These are phyloP conservation scores for Fusarium tupiense DNA, from an alignment of 2,329 filamentous ascomycete species.

Conservation along the genomic window DNA sequence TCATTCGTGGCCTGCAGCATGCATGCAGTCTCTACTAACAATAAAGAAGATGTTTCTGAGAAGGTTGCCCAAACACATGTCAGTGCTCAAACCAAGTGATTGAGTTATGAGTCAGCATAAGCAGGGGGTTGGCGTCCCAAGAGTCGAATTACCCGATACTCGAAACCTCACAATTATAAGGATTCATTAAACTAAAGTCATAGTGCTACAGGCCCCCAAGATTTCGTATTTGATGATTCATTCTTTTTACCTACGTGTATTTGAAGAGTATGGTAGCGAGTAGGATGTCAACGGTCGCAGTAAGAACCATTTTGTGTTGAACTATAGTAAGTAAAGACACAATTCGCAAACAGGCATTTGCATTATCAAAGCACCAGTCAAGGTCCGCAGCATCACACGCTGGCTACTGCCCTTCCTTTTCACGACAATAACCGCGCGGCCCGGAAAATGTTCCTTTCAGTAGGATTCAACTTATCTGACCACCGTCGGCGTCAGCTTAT, in stretches of 20 bases:
- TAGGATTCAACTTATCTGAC: not conserved
- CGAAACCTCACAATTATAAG: not conserved
- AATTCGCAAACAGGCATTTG: too few relatives aligned
- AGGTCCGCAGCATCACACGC: rapidly evolving
- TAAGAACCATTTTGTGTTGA: too few relatives aligned
- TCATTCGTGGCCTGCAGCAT: rapidly evolving
- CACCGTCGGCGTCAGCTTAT: not conserved
- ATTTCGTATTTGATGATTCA: rapidly evolving
- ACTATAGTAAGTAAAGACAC: too few relatives aligned
- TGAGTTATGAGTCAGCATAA: not conserved
- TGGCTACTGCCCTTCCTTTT: rapidly evolving
- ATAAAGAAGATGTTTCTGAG: not conserved
- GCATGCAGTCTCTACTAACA: rapidly evolving
- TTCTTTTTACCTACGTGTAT: rapidly evolving
- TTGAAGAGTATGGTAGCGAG: rapidly evolving
- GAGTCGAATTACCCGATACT: not conserved
- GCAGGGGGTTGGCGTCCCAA: not conserved
- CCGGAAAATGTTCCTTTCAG: not conserved
- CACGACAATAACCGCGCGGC: not conserved
- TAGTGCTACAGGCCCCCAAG: rapidly evolving
- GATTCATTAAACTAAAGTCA: rapidly evolving
- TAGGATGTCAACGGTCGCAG: too few relatives aligned
- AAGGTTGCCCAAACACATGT: not conserved
- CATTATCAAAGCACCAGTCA: rapidly evolving
- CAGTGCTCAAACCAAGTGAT: not conserved